Conservation (phyloP, 2,329 filamentous ascomycete species). For the Chaetoscypha palmicola region DNA sequence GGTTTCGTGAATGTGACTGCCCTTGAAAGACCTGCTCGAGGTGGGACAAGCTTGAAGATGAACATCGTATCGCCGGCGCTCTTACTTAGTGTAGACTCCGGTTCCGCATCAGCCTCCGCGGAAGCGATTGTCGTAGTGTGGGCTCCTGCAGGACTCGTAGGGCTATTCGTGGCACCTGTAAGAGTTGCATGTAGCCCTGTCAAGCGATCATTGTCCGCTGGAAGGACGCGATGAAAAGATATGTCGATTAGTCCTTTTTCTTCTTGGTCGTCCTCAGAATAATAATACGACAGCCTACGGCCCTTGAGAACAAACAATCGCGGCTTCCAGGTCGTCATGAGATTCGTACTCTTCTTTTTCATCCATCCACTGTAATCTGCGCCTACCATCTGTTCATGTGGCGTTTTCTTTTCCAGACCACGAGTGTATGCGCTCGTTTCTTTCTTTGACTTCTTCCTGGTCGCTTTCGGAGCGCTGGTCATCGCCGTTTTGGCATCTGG, state of each 20-base stretch:
- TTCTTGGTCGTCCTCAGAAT: constrained; percentile 83
- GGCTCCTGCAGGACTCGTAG: constrained; percentile 46
- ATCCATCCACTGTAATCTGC: constrained; percentile 98
- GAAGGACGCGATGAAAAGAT: constrained; percentile 92
- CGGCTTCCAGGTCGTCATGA: constrained; percentile 97
- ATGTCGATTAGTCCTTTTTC: constrained; percentile 97
- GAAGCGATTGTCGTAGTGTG: constrained; percentile 40
- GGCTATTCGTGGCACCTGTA: constrained; percentile 69
- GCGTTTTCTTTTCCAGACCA: constrained; percentile 73
- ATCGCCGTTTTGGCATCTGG: constrained; percentile 50
- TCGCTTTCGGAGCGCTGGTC: constrained; percentile 42
- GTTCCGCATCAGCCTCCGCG: constrained; percentile 35
- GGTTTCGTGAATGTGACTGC: constrained; percentile 98
- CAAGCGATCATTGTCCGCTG: constrained; percentile 83
- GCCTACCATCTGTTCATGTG: constrained; percentile 73
- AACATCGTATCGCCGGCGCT: constrained; percentile 64
- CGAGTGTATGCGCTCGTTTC: constrained; percentile 90
- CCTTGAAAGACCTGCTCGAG: constrained; percentile 75
- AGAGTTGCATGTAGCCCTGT: constrained; percentile 87
- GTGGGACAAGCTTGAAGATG: constrained; percentile 96
- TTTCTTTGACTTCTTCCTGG: constrained; percentile 75
- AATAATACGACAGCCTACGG: constrained; percentile 89
- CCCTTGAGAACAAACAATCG: constrained; percentile 93
- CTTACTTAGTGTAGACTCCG: constrained; percentile 30
- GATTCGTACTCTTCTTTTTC: constrained; percentile 95